phyloP scores from a whole-genome alignment of 495 filamentous ascomycete genomes.

The Lasiosphaeria hispida region DNA sequence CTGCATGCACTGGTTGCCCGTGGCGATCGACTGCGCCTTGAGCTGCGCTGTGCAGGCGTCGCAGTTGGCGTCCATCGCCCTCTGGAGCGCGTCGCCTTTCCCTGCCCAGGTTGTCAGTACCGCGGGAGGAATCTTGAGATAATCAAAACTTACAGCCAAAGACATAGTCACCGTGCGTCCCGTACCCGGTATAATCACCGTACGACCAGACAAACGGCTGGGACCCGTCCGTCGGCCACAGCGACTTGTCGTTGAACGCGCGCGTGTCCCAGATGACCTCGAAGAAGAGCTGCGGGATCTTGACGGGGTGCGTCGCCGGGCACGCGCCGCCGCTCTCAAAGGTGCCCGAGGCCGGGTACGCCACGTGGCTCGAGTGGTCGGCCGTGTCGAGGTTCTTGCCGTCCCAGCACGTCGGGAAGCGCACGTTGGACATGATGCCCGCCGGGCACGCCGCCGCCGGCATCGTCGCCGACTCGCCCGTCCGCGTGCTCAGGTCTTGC shows the following conservation, averaged over 20 bases:
- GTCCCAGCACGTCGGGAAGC: slow-evolving; percentile 55
- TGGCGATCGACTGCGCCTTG: slow-evolving; percentile 30
- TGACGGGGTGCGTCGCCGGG: slow-evolving; percentile 44
- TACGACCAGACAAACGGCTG: slow-evolving; percentile 46
- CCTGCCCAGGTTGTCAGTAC: neutral
- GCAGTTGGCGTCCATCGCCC: slow-evolving; percentile 36
- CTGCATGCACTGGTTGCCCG: slow-evolving; percentile 34
- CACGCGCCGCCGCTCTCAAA: slow-evolving; percentile 41
- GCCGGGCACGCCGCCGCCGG: slow-evolving; percentile 40
- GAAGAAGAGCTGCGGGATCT: slow-evolving; percentile 46
- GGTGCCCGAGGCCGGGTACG: slow-evolving; percentile 34
- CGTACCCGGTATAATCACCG: slow-evolving; percentile 35
- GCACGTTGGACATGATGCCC: slow-evolving; percentile 31
- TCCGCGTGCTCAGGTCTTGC: slow-evolving; percentile 17
- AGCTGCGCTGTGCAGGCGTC: slow-evolving; percentile 30
- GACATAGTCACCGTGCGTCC: slow-evolving; percentile 37
- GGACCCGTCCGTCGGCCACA: slow-evolving; percentile 39
- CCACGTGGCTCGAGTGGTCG: slow-evolving; percentile 50
- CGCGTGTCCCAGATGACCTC: slow-evolving; percentile 48
- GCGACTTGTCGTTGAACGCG: slow-evolving; percentile 36
- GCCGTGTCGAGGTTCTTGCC: slow-evolving; percentile 52
- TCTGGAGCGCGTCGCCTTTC: slow-evolving; percentile 34
- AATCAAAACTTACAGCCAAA: slow-evolving; percentile 12
- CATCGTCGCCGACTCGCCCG: slow-evolving; percentile 33
- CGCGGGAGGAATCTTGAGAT: too few relatives aligned